These are phyloP conservation scores for Sordariomycetes sp. DNA, from an alignment of 2,329 filamentous ascomycete species.

Conservation along the genomic window DNA sequence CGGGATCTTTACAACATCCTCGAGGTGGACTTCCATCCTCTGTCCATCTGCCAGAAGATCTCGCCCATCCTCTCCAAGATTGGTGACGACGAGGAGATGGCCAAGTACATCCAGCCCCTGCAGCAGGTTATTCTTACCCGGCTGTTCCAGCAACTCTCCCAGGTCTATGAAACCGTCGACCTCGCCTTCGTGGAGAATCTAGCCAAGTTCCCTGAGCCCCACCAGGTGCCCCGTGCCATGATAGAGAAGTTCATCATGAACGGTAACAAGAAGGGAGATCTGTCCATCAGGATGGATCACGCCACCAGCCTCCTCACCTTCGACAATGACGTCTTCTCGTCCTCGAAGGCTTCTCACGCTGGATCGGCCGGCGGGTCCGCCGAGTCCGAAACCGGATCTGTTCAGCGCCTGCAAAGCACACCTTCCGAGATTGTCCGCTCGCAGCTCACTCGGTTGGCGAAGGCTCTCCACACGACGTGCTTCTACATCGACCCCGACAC, in stretches of 20 bases:
- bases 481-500: conserved; percentile 91
- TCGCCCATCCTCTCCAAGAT: conserved; percentile 93
- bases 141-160: conserved; percentile 96
- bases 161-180: conserved; percentile 97
- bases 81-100: conserved; percentile 87
- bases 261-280: conserved; percentile 98
- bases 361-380: conserved; percentile 79
- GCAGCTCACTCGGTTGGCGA: conserved; percentile 83
- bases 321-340: conserved; percentile 96
- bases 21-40: conserved; percentile 96
- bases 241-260: conserved; percentile 99
- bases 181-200: conserved; percentile 87
- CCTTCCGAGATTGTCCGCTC: conserved; percentile 95
- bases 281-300: conserved; percentile 93
- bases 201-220: conserved; percentile 91
- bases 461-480: conserved; percentile 84
- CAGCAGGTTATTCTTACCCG: conserved; percentile 98
- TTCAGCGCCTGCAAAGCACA: conserved; percentile 94
- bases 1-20: conserved; percentile 96
- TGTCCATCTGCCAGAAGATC: conserved; percentile 98
- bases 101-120: conserved; percentile 88
- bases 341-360: conserved; percentile 74
- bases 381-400: conserved; percentile 71
- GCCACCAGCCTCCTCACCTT: conserved; percentile 92
- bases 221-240: conserved; percentile 79